A percentile compares a stretch with the other conserved stretches of the same genome.
These are phyloP conservation scores for Glycine soja DNA, from an alignment of 306 rosid genomes.

Conservation along the genomic window DNA sequence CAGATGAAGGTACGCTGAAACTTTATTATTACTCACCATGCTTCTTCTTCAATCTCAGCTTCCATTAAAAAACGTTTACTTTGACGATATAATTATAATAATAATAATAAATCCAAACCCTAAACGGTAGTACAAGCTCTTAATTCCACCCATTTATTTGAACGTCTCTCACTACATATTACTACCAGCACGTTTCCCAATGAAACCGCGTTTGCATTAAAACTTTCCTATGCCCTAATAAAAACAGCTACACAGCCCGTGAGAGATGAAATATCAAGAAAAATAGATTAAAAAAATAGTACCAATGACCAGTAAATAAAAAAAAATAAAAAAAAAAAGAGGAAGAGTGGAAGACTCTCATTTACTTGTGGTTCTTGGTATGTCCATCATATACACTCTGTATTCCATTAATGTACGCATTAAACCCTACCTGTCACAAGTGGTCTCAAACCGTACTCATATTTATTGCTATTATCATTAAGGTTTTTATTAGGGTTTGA, in stretches of 20 bases:
- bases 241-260: constrained; percentile 36
- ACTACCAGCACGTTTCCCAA: constrained; percentile 60
- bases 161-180: not conserved
- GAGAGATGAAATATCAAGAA: not conserved
- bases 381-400: constrained; percentile 65
- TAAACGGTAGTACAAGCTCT: constrained; percentile 32
- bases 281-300: not conserved
- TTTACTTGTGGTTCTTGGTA: constrained; percentile 31
- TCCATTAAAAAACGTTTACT: constrained; percentile 28
- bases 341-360: not conserved
- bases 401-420: constrained; percentile 73
- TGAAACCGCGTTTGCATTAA: constrained; percentile 60
- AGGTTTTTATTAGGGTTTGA: constrained; percentile 46
- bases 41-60: not conserved
- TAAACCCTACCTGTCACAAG: constrained; percentile 74
- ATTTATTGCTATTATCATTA: constrained; percentile 60
- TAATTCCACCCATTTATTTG: constrained; percentile 36
- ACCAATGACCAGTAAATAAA: not conserved
- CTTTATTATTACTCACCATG: not conserved
- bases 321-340: not conserved
- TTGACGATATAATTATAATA: constrained; percentile 7
- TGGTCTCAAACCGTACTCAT: constrained; percentile 62
- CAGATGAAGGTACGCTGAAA: constrained; percentile 77
- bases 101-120: constrained; percentile 47
- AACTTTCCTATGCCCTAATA: constrained; percentile 49